A percentile compares a stretch with the other conserved stretches of the same genome.
These are phyloP conservation scores for Pythium biforme DNA, from an alignment of 352 stramenopile genomes.

Conservation along the genomic window DNA sequence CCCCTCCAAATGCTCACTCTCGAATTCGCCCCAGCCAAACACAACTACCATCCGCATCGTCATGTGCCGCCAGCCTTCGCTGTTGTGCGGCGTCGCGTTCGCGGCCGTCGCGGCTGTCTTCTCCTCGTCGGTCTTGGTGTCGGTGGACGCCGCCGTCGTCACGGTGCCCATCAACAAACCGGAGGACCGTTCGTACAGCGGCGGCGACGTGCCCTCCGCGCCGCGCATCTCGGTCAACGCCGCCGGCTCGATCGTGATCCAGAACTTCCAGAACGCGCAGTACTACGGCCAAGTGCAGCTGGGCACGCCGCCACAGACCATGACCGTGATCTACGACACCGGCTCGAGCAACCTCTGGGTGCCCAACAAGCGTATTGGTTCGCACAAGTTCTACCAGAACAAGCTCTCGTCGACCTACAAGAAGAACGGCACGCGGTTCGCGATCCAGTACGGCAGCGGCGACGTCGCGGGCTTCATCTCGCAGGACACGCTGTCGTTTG, in stretches of 20 bases:
- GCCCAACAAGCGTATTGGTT: slow-evolving; percentile 68
- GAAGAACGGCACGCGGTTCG: slow-evolving; percentile 89
- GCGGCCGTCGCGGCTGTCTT: background rate
- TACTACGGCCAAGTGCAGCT: slow-evolving; percentile 92
- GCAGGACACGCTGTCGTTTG: slow-evolving; percentile 79
- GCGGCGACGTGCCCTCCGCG: slow-evolving; percentile 38
- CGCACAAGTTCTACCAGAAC: slow-evolving; percentile 86
- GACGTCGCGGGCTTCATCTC: slow-evolving; percentile 91
- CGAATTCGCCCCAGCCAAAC: too few relatives aligned
- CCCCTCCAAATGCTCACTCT: too few relatives aligned
- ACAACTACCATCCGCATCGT: too few relatives aligned
- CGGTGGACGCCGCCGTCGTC: background rate
- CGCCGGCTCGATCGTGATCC: background rate
- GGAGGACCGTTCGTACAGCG: slow-evolving; percentile 17
- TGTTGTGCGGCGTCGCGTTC: too few relatives aligned
- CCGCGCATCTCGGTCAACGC: background rate
- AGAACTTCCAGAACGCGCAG: slow-evolving; percentile 91
- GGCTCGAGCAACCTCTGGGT: slow-evolving; percentile 97
- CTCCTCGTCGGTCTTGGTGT: background rate
- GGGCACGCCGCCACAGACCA: slow-evolving; percentile 88
- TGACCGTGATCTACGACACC: slow-evolving; percentile 97
- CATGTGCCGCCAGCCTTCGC: too few relatives aligned
- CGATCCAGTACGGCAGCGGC: slow-evolving; percentile 95
- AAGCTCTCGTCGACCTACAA: slow-evolving; percentile 80
- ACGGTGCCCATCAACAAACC: background rate